These are phyloP conservation scores for Lactifluus rugatus DNA, from an alignment of 768 basidiomycete genomes.

Conservation along the genomic window DNA sequence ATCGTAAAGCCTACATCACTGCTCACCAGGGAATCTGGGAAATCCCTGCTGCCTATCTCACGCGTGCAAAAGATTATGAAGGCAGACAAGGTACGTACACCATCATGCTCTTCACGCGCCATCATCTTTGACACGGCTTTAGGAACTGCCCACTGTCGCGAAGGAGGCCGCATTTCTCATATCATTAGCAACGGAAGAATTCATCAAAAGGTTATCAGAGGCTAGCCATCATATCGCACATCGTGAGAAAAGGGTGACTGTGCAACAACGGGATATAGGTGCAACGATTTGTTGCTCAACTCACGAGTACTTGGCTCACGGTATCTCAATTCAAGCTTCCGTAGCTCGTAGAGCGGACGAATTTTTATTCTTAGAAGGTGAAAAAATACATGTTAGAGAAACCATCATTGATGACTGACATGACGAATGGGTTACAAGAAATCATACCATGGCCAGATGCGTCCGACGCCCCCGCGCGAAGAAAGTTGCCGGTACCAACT, in stretches of 20 bases:
- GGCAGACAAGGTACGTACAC: slow-evolving; percentile 58
- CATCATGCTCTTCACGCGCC: neutral
- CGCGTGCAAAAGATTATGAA: slow-evolving; percentile 80
- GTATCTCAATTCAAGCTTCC: slow-evolving; percentile 32
- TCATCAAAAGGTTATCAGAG: slow-evolving; percentile 64
- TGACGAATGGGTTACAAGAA: slow-evolving; percentile 31
- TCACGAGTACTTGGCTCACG: neutral
- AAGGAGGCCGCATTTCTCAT: slow-evolving; percentile 74
- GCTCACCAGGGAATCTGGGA: slow-evolving; percentile 41
- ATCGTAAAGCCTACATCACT: slow-evolving; percentile 16
- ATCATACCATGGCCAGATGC: slow-evolving; percentile 44
- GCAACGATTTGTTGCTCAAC: slow-evolving; percentile 21
- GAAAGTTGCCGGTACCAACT: slow-evolving; percentile 31
- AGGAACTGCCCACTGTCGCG: slow-evolving; percentile 71
- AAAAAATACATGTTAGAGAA: neutral
- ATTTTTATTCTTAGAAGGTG: slow-evolving; percentile 72
- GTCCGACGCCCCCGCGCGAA: slow-evolving; percentile 34
- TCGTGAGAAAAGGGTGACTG: slow-evolving; percentile 60
- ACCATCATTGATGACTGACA: neutral
- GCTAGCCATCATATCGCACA: slow-evolving; percentile 63
- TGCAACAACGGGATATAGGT: slow-evolving; percentile 79
- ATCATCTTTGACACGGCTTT: neutral
- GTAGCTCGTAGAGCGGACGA: slow-evolving; percentile 62
- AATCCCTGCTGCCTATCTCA: slow-evolving; percentile 62
- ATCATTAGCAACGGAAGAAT: slow-evolving; percentile 80